Base-by-base conservation (phyloP, 2,329 filamentous ascomycete genomes). In the Fonsecaea pugnacius region DNA sequence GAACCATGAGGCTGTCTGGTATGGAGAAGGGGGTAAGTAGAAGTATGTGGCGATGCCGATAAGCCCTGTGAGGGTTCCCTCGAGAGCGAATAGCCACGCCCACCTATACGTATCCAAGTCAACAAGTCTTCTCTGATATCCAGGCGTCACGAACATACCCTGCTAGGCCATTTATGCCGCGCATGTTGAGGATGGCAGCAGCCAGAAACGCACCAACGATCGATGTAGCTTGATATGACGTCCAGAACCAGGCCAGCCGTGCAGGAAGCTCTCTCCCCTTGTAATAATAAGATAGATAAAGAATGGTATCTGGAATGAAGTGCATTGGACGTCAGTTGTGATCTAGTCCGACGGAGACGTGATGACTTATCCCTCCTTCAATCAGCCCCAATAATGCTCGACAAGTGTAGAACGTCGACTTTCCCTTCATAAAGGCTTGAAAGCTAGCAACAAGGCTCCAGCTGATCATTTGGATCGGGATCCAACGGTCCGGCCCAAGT, bases 251-350 rank as follows among this genome's bases (percentile, higher is more conserved):
- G 67, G 83, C 83, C 12, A 90, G 75, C 2, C 88, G 82, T 8
- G 40, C 62, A 6, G 68, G 68, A n/a, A 71, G 67, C 51, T 71
- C 68, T 24, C 43, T 43, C 1, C 84, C 83, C 55, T 85, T 91
- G 76, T 91, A 91, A 72, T 88, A 92, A 73, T 91, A 91, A 4
- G 84, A 87, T 4, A 91, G 78, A 73, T 87, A 91, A 8, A 78
- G 67, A 24, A 78, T 70, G 46, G 64, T 60, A 40, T 74, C 74
- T 2, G 75, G 75, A 32, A 75, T 76, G 56, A 83, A 83, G 2
- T 55, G 50, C 48, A 9, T 8, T 30, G 12, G 8, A 56, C 14
- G 53, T 56, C 53, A 55, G 40, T 54, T 18, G 36, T 9, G 10
- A 36, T 18, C 30, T 16, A 7, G 35, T 21, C 32, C 32, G 33